phyloP scores from a whole-genome alignment of 2,329 filamentous ascomycete species.

The Trichoderma sp. region DNA sequence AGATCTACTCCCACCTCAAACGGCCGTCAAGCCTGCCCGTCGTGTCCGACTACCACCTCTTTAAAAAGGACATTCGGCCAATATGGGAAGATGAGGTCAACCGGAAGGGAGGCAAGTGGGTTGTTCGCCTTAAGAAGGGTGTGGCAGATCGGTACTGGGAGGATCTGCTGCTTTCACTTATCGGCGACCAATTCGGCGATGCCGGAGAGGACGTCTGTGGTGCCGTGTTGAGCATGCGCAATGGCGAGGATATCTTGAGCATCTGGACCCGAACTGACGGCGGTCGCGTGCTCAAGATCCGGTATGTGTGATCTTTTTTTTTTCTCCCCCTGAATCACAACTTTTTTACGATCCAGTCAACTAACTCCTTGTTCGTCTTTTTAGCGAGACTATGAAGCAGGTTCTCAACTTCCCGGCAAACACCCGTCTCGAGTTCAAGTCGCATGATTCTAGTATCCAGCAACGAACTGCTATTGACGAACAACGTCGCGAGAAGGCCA shows the following conservation, averaged over 20 bases:
- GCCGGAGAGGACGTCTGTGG: slow-evolving; percentile 93
- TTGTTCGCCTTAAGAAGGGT: slow-evolving; percentile 93
- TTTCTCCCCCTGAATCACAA: too few relatives aligned
- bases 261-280: slow-evolving; percentile 96
- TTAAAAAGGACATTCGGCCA: slow-evolving; percentile 92
- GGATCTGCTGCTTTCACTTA: slow-evolving; percentile 82
- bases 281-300: slow-evolving; percentile 91
- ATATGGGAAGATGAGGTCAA: slow-evolving; percentile 99
- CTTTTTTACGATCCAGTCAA: background rate
- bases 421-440: slow-evolving; percentile 92
- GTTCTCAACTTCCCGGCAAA: slow-evolving; percentile 81
- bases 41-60: slow-evolving; percentile 96
- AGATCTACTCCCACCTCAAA: slow-evolving; percentile 84
- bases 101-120: slow-evolving; percentile 95
- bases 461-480: slow-evolving; percentile 89
- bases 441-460: slow-evolving; percentile 92
- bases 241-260: slow-evolving; percentile 94
- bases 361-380: background rate
- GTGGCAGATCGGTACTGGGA: slow-evolving; percentile 97
- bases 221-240: slow-evolving; percentile 88
- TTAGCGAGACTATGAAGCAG: slow-evolving; percentile 89
- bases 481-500: slow-evolving; percentile 79
- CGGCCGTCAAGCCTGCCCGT: slow-evolving; percentile 82
- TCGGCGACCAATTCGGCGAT: slow-evolving; percentile 92
- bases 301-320: slow-evolving; percentile 50